phyloP scores from a whole-genome alignment of 305 asterid genomes.

The Plantago coronopus region DNA sequence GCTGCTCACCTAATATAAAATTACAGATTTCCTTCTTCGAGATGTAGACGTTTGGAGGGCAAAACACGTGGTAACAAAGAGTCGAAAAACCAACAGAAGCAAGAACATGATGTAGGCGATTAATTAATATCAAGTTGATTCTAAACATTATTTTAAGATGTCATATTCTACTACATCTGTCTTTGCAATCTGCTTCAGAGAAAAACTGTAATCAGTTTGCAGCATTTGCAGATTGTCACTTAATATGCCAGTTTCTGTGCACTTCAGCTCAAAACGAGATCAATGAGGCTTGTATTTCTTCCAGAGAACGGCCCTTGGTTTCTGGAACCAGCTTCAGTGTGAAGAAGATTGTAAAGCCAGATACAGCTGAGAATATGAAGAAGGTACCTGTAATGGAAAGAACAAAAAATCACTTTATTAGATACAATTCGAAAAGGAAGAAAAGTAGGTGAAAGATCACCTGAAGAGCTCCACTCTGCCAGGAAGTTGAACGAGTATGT shows the following conservation, averaged over 20 bases:
- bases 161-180: too few species aligned
- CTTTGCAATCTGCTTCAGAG: too few species aligned
- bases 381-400: conserved; percentile 45
- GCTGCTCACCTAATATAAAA: too few species aligned
- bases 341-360: conserved; percentile 48
- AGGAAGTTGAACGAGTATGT: conserved; percentile 73
- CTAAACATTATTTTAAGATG: too few species aligned
- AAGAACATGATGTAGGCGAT: too few species aligned
- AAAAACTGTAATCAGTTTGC: too few species aligned
- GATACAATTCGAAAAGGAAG: neutral
- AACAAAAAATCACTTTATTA: conserved; percentile 4
- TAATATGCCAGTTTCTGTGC: conserved; percentile 7
- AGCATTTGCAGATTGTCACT: too few species aligned
- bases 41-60: too few species aligned
- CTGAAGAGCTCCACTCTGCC: conserved; percentile 70
- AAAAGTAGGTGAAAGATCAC: conserved; percentile 25
- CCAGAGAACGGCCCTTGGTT: conserved; percentile 69
- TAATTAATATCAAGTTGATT: too few species aligned
- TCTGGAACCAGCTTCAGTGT: conserved; percentile 52
- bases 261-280: conserved; percentile 30
- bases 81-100: too few species aligned
- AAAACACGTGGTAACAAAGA: too few species aligned
- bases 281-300: conserved; percentile 70
- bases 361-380: conserved; percentile 45
- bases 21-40: too few species aligned